Conservation (phyloP, 768 basidiomycete species). For the Pleurotus giganteus region DNA sequence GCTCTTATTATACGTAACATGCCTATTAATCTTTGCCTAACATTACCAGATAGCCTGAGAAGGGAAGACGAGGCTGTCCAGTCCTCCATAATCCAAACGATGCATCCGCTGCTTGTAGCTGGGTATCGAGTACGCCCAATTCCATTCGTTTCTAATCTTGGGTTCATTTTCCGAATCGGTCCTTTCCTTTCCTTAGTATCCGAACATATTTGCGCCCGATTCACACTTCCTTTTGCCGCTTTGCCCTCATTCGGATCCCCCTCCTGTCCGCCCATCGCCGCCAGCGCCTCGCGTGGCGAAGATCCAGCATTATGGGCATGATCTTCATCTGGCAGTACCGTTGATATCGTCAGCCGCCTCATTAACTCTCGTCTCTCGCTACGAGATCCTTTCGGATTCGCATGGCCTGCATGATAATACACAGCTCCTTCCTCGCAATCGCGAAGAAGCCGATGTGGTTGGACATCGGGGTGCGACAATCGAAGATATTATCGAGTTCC, state of each 20-base stretch:
- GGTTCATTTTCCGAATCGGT: no score
- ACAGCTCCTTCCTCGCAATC: slow-evolving; percentile 30
- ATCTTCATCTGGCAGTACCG: slow-evolving; percentile 39
- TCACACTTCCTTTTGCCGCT: slow-evolving; percentile 41
- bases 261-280: slow-evolving; percentile 23
- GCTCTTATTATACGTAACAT: background rate
- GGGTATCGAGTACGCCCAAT: slow-evolving; percentile 36
- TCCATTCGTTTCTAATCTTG: no score
- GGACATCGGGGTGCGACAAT: slow-evolving; percentile 30
- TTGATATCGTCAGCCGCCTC: slow-evolving; percentile 38
- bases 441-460: slow-evolving; percentile 28
- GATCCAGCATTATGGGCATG: slow-evolving; percentile 38
- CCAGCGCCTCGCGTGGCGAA: slow-evolving; percentile 28
- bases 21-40: background rate
- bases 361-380: slow-evolving; percentile 31
- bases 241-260: slow-evolving; percentile 22
- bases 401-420: slow-evolving; percentile 20
- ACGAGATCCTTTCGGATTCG: slow-evolving; percentile 33
- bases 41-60: slow-evolving; percentile 28
- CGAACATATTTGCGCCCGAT: slow-evolving; percentile 43
- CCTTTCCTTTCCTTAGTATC: slow-evolving; percentile 37
- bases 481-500: slow-evolving; percentile 40
- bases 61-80: slow-evolving; percentile 25
- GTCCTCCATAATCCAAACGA: slow-evolving; percentile 26
- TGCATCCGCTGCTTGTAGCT: slow-evolving; percentile 38